A percentile compares a stretch with the other conserved stretches of the same genome.
phyloP scores from a whole-genome alignment of 31 red algal genomes.

The Pterothamnion heteromorphum region DNA sequence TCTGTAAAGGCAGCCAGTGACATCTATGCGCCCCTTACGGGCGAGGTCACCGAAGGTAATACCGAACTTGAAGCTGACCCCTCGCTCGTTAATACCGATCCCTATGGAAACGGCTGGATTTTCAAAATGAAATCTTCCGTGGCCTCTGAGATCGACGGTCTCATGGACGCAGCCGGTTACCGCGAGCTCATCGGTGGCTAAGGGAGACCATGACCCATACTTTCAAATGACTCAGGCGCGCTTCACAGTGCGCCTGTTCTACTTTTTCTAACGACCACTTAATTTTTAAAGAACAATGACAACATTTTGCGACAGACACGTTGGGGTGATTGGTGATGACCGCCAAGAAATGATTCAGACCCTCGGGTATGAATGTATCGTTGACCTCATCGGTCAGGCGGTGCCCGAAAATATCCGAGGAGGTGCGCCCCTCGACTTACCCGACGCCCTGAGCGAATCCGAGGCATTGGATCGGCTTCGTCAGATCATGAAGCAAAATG shows the following conservation, averaged over 20 bases:
- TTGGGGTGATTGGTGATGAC: background rate
- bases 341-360: slow-evolving; percentile 58
- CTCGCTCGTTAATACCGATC: slow-evolving; percentile 66
- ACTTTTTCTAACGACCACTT: background rate
- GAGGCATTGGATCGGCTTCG: slow-evolving; percentile 77
- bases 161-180: slow-evolving; percentile 45
- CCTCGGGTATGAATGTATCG: slow-evolving; percentile 61
- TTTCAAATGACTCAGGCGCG: background rate
- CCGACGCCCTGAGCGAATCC: slow-evolving; percentile 68
- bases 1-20: slow-evolving; percentile 91
- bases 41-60: slow-evolving; percentile 81
- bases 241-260: background rate
- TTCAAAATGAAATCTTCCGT: slow-evolving; percentile 72
- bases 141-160: slow-evolving; percentile 59
- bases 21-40: slow-evolving; percentile 74
- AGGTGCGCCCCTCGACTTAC: slow-evolving; percentile 56
- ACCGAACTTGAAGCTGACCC: slow-evolving; percentile 53
- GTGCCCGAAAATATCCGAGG: slow-evolving; percentile 84
- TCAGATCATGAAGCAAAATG: slow-evolving; percentile 68
- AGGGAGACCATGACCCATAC: background rate
- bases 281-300: background rate
- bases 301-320: background rate
- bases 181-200: background rate
- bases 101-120: slow-evolving; percentile 80
- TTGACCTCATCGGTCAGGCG: slow-evolving; percentile 81